Percentiles rank a stretch among this genome's conserved stretches.
Evolutionary conservation across 768 basidiomycete species (phyloP).

Genomic region (Kwoniella sp.): DNA sequence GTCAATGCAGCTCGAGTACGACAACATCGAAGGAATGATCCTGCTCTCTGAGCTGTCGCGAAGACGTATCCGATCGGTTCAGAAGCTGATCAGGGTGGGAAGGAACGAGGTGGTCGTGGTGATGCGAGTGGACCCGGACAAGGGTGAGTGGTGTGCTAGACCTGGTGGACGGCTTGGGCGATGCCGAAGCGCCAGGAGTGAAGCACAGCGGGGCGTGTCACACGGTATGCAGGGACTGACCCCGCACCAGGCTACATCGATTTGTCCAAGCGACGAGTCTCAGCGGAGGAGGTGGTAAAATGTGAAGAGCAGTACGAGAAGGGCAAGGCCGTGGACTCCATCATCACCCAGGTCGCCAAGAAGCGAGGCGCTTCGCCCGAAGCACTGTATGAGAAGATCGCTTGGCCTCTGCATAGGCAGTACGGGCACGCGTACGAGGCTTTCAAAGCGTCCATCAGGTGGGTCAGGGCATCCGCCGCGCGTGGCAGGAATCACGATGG

Average conservation of each 20-base stretch:
- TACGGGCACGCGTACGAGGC: slow-evolving; percentile 97
- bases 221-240: too few relatives aligned
- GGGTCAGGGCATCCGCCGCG: slow-evolving; percentile 40
- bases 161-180: too few relatives aligned
- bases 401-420: slow-evolving; percentile 85
- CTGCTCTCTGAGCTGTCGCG: slow-evolving; percentile 95
- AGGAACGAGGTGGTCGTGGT: slow-evolving; percentile 98
- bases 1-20: slow-evolving; percentile 83
- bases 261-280: slow-evolving; percentile 95
- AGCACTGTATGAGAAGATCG: slow-evolving; percentile 80
- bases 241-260: slow-evolving; percentile 83
- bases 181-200: too few relatives aligned
- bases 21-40: slow-evolving; percentile 99
- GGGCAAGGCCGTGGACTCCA: slow-evolving; percentile 82
- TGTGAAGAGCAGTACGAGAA: slow-evolving; percentile 99
- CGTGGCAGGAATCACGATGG: not conserved
- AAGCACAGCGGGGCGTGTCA: too few relatives aligned
- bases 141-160: slow-evolving; percentile 70
- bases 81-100: slow-evolving; percentile 95
- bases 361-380: slow-evolving; percentile 59
- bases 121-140: slow-evolving; percentile 96
- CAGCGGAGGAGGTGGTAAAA: slow-evolving; percentile 96
- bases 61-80: slow-evolving; percentile 91
- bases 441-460: slow-evolving; percentile 95
- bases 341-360: slow-evolving; percentile 52